These are phyloP conservation scores for Coemansia sp. DNA, from an alignment of 192 early-diverging fungal genomes.

Conservation along the genomic window DNA sequence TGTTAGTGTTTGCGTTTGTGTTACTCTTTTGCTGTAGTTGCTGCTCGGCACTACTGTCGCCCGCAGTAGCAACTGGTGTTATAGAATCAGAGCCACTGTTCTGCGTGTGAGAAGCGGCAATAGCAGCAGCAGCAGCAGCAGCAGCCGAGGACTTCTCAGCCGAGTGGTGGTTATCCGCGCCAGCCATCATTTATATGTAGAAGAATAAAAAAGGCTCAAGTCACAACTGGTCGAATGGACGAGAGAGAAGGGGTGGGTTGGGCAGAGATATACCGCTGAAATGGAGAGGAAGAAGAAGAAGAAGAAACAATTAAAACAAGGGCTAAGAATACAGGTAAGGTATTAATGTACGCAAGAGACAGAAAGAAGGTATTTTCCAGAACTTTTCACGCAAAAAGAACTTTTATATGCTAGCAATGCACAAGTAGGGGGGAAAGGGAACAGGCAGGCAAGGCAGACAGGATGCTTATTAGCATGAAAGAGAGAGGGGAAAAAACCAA, in stretches of 20 bases:
- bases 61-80: background rate
- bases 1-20: background rate
- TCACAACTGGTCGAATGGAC: background rate
- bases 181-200: constrained; percentile 13
- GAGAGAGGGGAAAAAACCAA: no score
- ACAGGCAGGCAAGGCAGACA: no score
- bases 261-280: background rate
- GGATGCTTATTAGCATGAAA: no score
- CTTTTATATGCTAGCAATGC: background rate
- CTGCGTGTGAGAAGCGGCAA: background rate
- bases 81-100: constrained; percentile 3
- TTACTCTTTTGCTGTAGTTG: constrained; percentile 11
- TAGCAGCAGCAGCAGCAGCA: constrained; percentile 4
- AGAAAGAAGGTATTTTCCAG: background rate
- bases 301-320: background rate
- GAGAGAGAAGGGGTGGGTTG: background rate
- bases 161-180: constrained; percentile 16
- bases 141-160: constrained; percentile 9
- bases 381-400: background rate
- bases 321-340: background rate
- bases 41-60: constrained; percentile 9
- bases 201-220: background rate
- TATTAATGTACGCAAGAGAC: constrained; percentile 1
- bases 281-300: background rate
- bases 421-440: no score